These are phyloP conservation scores for Colletotrichum agaves DNA, from an alignment of 2,329 filamentous ascomycete genomes.

Conservation along the genomic window DNA sequence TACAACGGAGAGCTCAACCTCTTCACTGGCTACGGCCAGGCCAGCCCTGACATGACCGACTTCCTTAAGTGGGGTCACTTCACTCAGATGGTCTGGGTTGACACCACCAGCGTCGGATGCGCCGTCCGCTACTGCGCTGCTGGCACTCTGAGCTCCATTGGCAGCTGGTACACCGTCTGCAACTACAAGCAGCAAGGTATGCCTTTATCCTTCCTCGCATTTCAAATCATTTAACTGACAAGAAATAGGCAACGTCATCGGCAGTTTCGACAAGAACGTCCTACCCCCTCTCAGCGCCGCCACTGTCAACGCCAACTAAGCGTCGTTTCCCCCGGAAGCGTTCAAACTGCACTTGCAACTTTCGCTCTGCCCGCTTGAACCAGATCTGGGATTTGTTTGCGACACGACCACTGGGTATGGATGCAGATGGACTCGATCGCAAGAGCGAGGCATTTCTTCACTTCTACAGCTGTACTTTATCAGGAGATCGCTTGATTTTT, in stretches of 20 bases:
- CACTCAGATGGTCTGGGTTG: constrained; percentile 57
- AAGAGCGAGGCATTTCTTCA: constrained; percentile 40
- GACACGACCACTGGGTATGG: constrained; percentile 31
- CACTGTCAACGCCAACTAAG: constrained; percentile 41
- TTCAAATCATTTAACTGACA: constrained; percentile 32
- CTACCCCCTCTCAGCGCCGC: constrained; percentile 51
- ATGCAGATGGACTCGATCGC: constrained; percentile 19
- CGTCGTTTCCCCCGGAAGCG: constrained; percentile 2
- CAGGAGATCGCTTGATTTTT: constrained; percentile 43
- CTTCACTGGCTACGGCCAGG: constrained; percentile 66
- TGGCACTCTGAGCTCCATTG: constrained; percentile 61
- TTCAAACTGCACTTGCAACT: constrained; percentile 27
- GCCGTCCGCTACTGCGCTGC: constrained; percentile 77
- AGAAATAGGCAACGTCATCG: constrained; percentile 61
- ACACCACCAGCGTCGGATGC: constrained; percentile 51
- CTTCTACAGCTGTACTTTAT: constrained; percentile 51
- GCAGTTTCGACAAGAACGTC: constrained; percentile 62
- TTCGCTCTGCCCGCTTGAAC: constrained; percentile 23
- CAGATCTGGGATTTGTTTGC: constrained; percentile 27
- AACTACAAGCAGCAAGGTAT: constrained; percentile 83
- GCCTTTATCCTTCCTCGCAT: constrained; percentile 42
- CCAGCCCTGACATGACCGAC: constrained; percentile 67
- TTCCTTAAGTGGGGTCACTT: constrained; percentile 74
- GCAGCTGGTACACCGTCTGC: constrained; percentile 84
- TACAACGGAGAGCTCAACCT: constrained; percentile 82